These are phyloP conservation scores for Phytopythium oedochilum DNA, from an alignment of 352 stramenopile species.

Conservation along the genomic window DNA sequence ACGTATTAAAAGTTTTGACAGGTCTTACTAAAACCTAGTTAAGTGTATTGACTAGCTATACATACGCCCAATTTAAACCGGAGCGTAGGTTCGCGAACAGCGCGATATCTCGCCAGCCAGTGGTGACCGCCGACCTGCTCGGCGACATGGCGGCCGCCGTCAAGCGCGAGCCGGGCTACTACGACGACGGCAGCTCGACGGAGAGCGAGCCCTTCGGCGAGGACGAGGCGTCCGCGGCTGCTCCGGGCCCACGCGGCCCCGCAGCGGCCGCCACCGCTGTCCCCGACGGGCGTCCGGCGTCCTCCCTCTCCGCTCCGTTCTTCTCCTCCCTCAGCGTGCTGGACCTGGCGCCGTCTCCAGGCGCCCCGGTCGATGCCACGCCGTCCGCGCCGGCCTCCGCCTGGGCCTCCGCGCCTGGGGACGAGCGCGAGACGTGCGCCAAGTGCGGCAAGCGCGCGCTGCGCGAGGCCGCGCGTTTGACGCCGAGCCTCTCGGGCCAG, in stretches of 20 bases:
- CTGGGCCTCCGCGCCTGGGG: neutral
- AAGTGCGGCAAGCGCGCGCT: neutral
- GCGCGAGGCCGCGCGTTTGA: neutral
- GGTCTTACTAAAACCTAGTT: too few relatives aligned
- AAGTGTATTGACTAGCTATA: too few relatives aligned
- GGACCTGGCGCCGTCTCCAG: neutral
- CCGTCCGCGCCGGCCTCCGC: too few relatives aligned
- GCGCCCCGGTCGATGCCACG: too few relatives aligned
- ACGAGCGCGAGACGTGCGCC: neutral
- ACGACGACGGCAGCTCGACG: conserved; percentile 19
- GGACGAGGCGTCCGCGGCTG: neutral
- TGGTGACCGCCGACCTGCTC: too few relatives aligned
- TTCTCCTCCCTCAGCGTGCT: neutral
- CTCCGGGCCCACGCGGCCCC: too few relatives aligned
- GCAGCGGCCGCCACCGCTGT: too few relatives aligned
- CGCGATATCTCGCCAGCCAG: too few relatives aligned
- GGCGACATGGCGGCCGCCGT: neutral
- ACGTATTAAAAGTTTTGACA: too few relatives aligned
- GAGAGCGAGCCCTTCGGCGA: conserved; percentile 23
- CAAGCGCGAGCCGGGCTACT: conserved; percentile 1
- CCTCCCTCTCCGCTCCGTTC: neutral
- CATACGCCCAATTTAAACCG: too few relatives aligned
- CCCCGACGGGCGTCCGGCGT: too few relatives aligned
- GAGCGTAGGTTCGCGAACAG: too few relatives aligned
- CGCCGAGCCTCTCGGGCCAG: neutral